Conservation (phyloP, 2,329 filamentous ascomycete genomes). For the Hymenoscyphus fraxineus region DNA sequence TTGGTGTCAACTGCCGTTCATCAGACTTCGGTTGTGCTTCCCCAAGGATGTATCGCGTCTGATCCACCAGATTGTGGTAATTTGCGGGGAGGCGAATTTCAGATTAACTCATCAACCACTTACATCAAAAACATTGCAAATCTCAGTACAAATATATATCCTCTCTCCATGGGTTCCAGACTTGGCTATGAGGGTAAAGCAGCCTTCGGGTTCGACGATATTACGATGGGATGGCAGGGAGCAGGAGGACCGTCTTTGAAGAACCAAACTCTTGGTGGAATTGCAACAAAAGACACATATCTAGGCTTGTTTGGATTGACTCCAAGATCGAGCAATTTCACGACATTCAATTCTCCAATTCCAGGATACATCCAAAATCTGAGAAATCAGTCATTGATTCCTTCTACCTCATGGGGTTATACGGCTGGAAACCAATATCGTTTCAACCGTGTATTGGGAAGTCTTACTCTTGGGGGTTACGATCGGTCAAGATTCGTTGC, state of each 20-base stretch:
- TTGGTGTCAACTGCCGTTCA: slow-evolving; percentile 63
- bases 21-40: slow-evolving; percentile 63
- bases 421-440: slow-evolving; percentile 40
- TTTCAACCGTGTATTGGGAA: slow-evolving; percentile 35
- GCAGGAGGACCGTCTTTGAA: slow-evolving; percentile 23
- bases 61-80: slow-evolving; percentile 47
- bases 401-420: slow-evolving; percentile 40
- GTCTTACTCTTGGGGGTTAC: slow-evolving; percentile 39
- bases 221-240: slow-evolving; percentile 15
- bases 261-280: slow-evolving; percentile 15
- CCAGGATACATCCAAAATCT: slow-evolving; percentile 36
- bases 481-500: slow-evolving; percentile 38
- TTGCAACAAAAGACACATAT: slow-evolving; percentile 12
- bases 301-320: slow-evolving; percentile 39
- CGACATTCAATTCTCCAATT: slow-evolving; percentile 33
- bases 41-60: slow-evolving; percentile 46
- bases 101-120: slow-evolving; percentile 48
- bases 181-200: slow-evolving; percentile 15
- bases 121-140: slow-evolving; percentile 37
- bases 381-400: slow-evolving; percentile 35
- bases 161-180: slow-evolving; percentile 10
- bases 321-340: slow-evolving; percentile 38
- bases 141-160: slow-evolving; percentile 34
- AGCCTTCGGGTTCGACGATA: slow-evolving; percentile 15
- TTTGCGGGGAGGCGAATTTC: slow-evolving; percentile 57